Base-by-base conservation (phyloP, 73 alveolate genomes). In the Paramecium primaurelia region DNA sequence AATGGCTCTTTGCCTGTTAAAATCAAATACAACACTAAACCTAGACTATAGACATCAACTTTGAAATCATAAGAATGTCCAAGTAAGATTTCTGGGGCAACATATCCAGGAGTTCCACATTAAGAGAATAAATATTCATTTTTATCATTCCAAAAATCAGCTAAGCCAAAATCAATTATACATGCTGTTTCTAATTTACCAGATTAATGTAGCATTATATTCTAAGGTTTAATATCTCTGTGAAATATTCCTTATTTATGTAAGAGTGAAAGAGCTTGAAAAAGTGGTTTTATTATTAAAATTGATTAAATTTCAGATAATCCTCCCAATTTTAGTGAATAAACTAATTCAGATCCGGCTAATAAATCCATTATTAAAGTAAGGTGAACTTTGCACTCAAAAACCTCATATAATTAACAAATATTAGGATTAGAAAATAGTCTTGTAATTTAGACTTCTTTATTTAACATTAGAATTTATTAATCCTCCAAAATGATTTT, bases 81-180 rank as follows among this genome's bases (percentile, higher is more conserved):
- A 26, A 20, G 34, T 40, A 44, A 22, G 49, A 80, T 80, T 44
- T 80, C 91, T 3, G 91, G 91, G 3, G 91, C 91, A 6, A 42
- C 71, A 80, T 80, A 80, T 26, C 91, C 91, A 0, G 91, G 91
- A 4, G 91, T 80, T 80, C 91, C 91, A 45, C 91, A 80, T 73
- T 73, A 6, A 6, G 87, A n/a, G 51, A 37, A 73, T 37, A 73
- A 73, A 18, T 73, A 73, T 3, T 73, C 20, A 8, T 14, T 34
- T 73, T 73, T 12, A 36, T 73, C 40, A 37, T 73, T 73, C 60
- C 58, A 40, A 38, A 36, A 73, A 16, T 34, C 87, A 37, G 87
- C 58, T 1, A 37, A 16, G 3, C 87, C 87, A 14, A 73, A 34
- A 73, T 73, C 87, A 4, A 73, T 73, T 16, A 73, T 4, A 73